These are phyloP conservation scores for Syzygium aromaticum DNA, from an alignment of 345 rosid genomes.

Conservation along the genomic window DNA sequence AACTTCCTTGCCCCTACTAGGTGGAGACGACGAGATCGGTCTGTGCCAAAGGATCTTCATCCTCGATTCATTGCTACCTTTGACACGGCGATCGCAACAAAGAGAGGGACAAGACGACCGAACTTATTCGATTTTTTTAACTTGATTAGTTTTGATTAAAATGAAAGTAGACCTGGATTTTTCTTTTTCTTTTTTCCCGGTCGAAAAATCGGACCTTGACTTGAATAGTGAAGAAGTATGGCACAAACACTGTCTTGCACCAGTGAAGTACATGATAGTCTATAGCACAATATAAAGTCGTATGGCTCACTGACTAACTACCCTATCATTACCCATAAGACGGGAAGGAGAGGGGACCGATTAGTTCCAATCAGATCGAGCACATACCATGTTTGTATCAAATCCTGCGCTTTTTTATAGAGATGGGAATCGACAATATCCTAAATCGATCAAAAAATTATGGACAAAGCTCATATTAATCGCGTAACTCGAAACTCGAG, in stretches of 20 bases:
- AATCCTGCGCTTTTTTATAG: not conserved
- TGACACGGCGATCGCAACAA: not conserved
- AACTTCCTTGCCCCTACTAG: not conserved
- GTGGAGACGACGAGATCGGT: not conserved
- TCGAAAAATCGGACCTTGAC: not conserved
- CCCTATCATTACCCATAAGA: not conserved
- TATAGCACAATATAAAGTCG: not conserved
- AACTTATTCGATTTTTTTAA: not conserved
- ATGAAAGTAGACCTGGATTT: not conserved
- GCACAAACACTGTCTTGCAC: not conserved
- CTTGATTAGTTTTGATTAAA: not conserved
- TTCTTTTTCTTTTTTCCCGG: fast-evolving
- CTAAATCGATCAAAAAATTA: not conserved
- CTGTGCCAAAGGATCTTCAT: not conserved
- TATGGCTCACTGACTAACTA: not conserved
- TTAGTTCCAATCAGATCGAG: fast-evolving
- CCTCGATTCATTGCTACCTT: not conserved
- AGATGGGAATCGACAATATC: not conserved
- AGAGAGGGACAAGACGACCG: not conserved
- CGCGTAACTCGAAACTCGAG: not conserved
- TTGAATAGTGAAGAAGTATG: not conserved
- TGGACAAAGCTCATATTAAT: not conserved
- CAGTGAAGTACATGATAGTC: too few species aligned
- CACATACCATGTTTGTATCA: too few species aligned
- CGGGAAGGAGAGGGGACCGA: fast-evolving